Percentiles rank a stretch among this genome's conserved stretches.
Evolutionary conservation across 352 stramenopile genomes (phyloP).

Genomic region (Globisporangium parvum): DNA sequence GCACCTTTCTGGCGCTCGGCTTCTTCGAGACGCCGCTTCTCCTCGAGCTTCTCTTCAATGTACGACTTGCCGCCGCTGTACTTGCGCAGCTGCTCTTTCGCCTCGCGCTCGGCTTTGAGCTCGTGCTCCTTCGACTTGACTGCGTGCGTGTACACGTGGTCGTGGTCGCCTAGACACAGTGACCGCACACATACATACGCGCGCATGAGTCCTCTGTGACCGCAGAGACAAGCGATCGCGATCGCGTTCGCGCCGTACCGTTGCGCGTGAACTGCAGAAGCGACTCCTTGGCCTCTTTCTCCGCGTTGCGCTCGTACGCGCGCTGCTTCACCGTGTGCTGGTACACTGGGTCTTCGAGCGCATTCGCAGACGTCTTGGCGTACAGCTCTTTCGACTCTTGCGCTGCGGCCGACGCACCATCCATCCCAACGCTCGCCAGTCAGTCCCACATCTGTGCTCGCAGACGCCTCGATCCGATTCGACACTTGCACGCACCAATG

Average conservation of each 20-base stretch:
- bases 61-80: slow-evolving; percentile 44
- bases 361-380: slow-evolving; percentile 28
- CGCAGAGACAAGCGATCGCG: too few species aligned
- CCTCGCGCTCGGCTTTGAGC: slow-evolving; percentile 24
- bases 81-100: slow-evolving; percentile 28
- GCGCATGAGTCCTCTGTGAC: neutral
- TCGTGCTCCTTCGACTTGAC: slow-evolving; percentile 14
- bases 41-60: slow-evolving; percentile 53
- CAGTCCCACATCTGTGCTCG: too few species aligned
- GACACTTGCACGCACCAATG: slow-evolving; percentile 3
- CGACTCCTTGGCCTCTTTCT: slow-evolving; percentile 23
- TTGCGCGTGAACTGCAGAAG: slow-evolving; percentile 18
- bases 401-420: slow-evolving; percentile 9
- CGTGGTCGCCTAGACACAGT: slow-evolving; percentile 10
- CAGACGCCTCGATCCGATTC: too few species aligned
- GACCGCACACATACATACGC: too few species aligned
- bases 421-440: neutral
- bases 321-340: slow-evolving; percentile 42
- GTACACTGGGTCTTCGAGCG: slow-evolving; percentile 43
- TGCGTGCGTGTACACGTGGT: slow-evolving; percentile 14
- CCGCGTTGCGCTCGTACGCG: slow-evolving; percentile 22
- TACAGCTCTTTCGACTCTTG: slow-evolving; percentile 31
- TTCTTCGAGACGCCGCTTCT: slow-evolving; percentile 52
- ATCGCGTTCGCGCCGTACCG: neutral
- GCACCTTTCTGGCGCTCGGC: slow-evolving; percentile 31